Conservation (phyloP, 2,329 filamentous ascomycete genomes). For the Fusarium incarnatum region DNA sequence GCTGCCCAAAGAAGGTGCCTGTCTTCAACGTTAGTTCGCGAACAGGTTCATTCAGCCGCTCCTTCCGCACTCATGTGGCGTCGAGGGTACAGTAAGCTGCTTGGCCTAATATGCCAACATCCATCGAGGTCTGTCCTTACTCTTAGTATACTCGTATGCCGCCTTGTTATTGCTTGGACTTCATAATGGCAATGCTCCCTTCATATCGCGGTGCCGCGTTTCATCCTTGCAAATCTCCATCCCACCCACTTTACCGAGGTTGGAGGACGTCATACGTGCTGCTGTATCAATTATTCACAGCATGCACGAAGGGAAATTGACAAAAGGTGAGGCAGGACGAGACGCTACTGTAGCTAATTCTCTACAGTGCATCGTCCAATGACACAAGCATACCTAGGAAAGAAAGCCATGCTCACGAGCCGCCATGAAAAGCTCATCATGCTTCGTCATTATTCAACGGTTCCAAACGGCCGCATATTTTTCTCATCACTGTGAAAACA, state of each 20-base stretch:
- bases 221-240: slow-evolving; percentile 30
- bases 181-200: slow-evolving; percentile 5
- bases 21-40: slow-evolving; percentile 14
- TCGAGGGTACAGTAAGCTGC: neutral
- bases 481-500: neutral
- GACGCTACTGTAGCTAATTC: neutral
- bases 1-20: slow-evolving; percentile 2
- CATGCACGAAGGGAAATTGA: neutral
- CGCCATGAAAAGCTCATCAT: slow-evolving; percentile 24
- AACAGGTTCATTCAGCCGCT: slow-evolving; percentile 28
- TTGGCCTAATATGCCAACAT: neutral
- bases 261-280: slow-evolving; percentile 5
- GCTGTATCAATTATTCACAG: neutral
- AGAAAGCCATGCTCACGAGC: slow-evolving; percentile 5
- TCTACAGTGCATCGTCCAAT: neutral
- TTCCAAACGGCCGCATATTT: slow-evolving; percentile 13
- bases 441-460: slow-evolving; percentile 34
- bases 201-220: slow-evolving; percentile 16
- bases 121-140: neutral
- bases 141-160: neutral
- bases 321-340: neutral
- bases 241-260: slow-evolving; percentile 23
- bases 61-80: slow-evolving; percentile 26
- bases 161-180: slow-evolving; percentile 3
- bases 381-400: neutral